These are phyloP conservation scores for Iodosphaeria phyllophila DNA, from an alignment of 2,329 filamentous ascomycete genomes.

Conservation along the genomic window DNA sequence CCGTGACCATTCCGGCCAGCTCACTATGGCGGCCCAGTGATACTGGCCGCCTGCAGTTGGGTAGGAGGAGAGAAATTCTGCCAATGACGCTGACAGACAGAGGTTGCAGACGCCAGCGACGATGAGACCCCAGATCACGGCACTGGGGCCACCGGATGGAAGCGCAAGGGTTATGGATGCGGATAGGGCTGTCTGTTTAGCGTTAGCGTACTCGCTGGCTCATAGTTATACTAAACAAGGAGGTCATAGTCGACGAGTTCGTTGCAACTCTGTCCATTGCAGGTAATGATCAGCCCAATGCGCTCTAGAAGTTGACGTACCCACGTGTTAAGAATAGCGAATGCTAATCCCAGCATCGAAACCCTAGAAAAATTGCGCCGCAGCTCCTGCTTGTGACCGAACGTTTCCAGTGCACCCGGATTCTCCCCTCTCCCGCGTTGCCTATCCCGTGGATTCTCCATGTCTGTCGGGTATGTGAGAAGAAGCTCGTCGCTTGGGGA, in stretches of 20 bases:
- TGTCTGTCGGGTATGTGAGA: too few relatives aligned
- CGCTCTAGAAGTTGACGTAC: too few relatives aligned
- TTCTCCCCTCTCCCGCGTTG: too few relatives aligned
- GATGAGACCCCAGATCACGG: slow-evolving; percentile 54
- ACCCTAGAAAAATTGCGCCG: slow-evolving; percentile 29
- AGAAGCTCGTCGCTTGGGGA: too few relatives aligned
- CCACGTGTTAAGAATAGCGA: slow-evolving; percentile 29
- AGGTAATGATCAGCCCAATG: too few relatives aligned
- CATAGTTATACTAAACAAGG: slow-evolving; percentile 24
- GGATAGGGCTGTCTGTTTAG: slow-evolving; percentile 27
- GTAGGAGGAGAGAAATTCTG: slow-evolving; percentile 52
- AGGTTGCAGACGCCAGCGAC: slow-evolving; percentile 50
- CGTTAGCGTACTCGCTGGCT: slow-evolving; percentile 28
- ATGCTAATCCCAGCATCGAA: slow-evolving; percentile 26
- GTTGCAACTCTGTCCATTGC: too few relatives aligned
- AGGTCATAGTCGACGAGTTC: too few relatives aligned
- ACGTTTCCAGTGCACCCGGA: slow-evolving; percentile 19
- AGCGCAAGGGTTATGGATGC: slow-evolving; percentile 30
- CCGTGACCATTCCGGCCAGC: slow-evolving; percentile 39
- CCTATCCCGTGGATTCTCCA: too few relatives aligned
- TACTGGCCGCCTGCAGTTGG: slow-evolving; percentile 43
- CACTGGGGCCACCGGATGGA: slow-evolving; percentile 50
- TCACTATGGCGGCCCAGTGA: slow-evolving; percentile 51
- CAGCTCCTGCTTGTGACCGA: slow-evolving; percentile 29
- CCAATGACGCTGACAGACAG: slow-evolving; percentile 47